Conservation (phyloP, 768 basidiomycete genomes). For the Suillus americanus region DNA sequence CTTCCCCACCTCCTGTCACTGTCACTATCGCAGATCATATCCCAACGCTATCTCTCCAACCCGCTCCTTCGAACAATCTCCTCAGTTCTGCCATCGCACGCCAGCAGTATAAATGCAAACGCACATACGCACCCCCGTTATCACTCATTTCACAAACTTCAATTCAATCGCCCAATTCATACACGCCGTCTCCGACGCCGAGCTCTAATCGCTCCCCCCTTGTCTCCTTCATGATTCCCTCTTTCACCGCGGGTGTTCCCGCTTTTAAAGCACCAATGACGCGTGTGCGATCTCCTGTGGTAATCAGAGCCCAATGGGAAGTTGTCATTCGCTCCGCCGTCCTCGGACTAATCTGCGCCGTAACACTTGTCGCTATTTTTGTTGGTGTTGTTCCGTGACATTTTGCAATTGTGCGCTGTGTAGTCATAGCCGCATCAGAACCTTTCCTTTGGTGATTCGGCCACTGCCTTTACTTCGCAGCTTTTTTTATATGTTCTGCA, state of each 20-base stretch:
- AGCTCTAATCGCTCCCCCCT: constrained; percentile 11
- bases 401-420: constrained; percentile 17
- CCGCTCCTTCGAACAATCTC: not conserved
- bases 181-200: not conserved
- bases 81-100: constrained; percentile 19
- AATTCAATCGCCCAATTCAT: not conserved
- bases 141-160: constrained; percentile 4
- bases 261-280: constrained; percentile 73
- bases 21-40: not conserved
- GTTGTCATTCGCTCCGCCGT: constrained; percentile 64
- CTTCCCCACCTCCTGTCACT: not conserved
- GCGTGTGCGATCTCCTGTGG: constrained; percentile 63
- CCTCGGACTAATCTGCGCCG: constrained; percentile 43
- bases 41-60: not conserved
- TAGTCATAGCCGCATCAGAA: not conserved
- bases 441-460: not conserved
- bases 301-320: constrained; percentile 84
- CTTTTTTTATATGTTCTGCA: not conserved
- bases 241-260: constrained; percentile 49
- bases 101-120: constrained; percentile 31
- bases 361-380: constrained; percentile 30
- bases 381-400: constrained; percentile 27
- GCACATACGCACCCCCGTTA: constrained; percentile 2
- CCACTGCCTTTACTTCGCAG: not conserved
- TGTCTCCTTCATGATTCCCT: constrained; percentile 19